These are phyloP conservation scores for Juncus inflexus DNA, from an alignment of 176 grass and related monocot genomes.

Conservation along the genomic window DNA sequence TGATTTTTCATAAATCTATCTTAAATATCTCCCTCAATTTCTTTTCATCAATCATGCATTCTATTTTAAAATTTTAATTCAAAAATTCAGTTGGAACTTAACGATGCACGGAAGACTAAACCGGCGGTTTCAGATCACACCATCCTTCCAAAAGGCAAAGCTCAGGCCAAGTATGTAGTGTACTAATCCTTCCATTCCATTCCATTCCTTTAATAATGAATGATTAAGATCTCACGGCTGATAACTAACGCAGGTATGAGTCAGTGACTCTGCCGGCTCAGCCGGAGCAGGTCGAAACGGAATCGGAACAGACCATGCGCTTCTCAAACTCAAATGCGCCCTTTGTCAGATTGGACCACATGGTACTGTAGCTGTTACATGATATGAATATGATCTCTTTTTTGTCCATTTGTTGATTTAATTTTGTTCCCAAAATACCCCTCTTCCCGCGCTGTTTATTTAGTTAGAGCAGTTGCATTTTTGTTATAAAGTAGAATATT, in stretches of 20 bases:
- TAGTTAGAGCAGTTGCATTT: too few relatives aligned
- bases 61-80: not conserved
- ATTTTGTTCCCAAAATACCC: too few relatives aligned
- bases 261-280: conserved; percentile 59
- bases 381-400: conserved; percentile 14
- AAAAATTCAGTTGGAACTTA: conserved; percentile 54
- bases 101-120: conserved; percentile 54
- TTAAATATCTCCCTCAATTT: not conserved
- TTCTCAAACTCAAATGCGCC: conserved; percentile 41
- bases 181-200: not conserved
- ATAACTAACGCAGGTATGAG: conserved; percentile 57
- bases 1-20: not conserved
- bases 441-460: too few relatives aligned
- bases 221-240: conserved; percentile 26
- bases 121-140: conserved; percentile 36
- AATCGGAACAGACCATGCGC: conserved; percentile 54
- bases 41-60: not conserved
- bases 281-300: conserved; percentile 42
- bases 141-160: conserved; percentile 68
- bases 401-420: not conserved
- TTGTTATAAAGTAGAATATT: too few relatives aligned
- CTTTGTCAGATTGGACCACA: conserved; percentile 44
- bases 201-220: not conserved
- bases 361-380: conserved; percentile 42
- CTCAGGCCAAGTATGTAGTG: conserved; percentile 64